A percentile compares a stretch with the other conserved stretches of the same genome.
Evolutionary conservation across 2,329 filamentous ascomycete species (phyloP).

Genomic region (Colletotrichum paranaense): DNA sequence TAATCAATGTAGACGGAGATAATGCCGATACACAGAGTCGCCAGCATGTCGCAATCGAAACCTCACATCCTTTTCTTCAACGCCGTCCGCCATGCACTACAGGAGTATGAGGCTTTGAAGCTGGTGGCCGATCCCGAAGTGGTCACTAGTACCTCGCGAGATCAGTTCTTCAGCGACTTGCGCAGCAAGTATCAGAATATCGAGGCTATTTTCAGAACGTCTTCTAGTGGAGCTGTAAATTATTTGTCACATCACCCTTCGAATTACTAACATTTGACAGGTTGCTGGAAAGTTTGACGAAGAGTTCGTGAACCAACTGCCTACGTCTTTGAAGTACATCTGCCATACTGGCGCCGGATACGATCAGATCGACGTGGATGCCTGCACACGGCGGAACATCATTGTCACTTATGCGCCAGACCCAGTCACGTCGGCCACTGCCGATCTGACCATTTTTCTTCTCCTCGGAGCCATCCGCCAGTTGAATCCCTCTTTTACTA

Average conservation of each 20-base stretch:
- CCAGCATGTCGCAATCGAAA: constrained; percentile 20
- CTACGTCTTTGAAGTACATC: constrained; percentile 53
- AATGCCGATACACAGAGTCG: background rate
- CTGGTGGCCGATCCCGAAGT: constrained; percentile 33
- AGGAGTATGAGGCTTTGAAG: constrained; percentile 32
- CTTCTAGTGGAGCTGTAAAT: constrained; percentile 38
- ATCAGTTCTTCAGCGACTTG: constrained; percentile 37
- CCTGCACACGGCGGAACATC: constrained; percentile 38
- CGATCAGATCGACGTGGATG: constrained; percentile 44
- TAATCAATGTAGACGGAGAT: background rate
- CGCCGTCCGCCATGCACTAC: constrained; percentile 36
- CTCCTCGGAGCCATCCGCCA: constrained; percentile 44
- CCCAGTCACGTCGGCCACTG: constrained; percentile 48
- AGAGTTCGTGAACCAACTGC: constrained; percentile 57
- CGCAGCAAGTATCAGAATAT: constrained; percentile 38
- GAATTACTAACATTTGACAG: background rate
- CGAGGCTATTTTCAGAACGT: constrained; percentile 39
- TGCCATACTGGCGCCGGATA: constrained; percentile 45
- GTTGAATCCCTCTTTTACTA: constrained; percentile 42
- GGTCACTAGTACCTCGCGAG: constrained; percentile 36
- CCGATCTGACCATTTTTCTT: constrained; percentile 44
- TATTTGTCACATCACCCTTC: background rate
- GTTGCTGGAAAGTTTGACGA: constrained; percentile 50
- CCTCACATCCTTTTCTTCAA: constrained; percentile 40
- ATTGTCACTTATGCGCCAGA: constrained; percentile 42